phyloP scores from a whole-genome alignment of 345 rosid genomes.

The Citrus sp. region DNA sequence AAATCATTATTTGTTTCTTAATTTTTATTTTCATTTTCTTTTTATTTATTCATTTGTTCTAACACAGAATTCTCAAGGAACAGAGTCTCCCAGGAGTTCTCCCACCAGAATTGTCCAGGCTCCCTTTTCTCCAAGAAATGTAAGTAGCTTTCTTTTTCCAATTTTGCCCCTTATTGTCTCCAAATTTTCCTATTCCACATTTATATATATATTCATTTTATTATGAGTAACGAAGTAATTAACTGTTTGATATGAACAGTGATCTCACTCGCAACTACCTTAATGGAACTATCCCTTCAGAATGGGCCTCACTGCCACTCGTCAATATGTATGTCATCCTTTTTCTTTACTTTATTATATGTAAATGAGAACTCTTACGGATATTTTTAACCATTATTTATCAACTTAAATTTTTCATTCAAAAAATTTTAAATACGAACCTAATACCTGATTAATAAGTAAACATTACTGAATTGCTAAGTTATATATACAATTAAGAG shows the following conservation, averaged over 20 bases:
- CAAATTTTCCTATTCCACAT: neutral
- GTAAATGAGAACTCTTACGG: too few relatives aligned
- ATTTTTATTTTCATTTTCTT: too few relatives aligned
- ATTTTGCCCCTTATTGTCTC: neutral
- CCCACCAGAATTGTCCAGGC: conserved; percentile 38
- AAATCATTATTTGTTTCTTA: too few relatives aligned
- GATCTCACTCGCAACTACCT: conserved; percentile 50
- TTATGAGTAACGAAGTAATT: neutral
- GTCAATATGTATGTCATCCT: conserved; percentile 20
- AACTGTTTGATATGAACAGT: conserved; percentile 24
- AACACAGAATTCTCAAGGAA: conserved; percentile 37
- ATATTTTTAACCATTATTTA: too few relatives aligned
- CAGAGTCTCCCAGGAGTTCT: conserved; percentile 44
- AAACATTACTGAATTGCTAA: too few relatives aligned
- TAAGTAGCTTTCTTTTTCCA: conserved; percentile 10
- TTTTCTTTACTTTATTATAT: neutral
- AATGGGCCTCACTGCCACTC: conserved; percentile 45
- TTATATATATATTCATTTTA: neutral
- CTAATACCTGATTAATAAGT: too few relatives aligned
- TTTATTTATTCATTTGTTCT: neutral
- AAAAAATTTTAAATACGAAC: too few relatives aligned
- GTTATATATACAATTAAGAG: too few relatives aligned
- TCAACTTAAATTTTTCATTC: too few relatives aligned
- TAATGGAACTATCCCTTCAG: conserved; percentile 44
- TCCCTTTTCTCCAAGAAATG: conserved; percentile 45